Conservation (phyloP, 208 protist genomes). For the Wallacemonas sp. region DNA sequence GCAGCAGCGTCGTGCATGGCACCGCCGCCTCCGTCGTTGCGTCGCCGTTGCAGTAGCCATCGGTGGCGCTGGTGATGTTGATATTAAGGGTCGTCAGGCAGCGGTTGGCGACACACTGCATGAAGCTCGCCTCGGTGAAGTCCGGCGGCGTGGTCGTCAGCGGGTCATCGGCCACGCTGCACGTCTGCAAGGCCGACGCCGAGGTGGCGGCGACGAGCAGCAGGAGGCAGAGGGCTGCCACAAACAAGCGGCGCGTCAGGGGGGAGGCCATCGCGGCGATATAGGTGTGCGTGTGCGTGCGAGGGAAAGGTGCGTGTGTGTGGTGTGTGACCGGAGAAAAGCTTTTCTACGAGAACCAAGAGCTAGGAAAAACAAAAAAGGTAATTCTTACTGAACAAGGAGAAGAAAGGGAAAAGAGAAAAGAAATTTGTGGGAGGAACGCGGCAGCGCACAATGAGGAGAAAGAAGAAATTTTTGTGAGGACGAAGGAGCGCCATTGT, state of each 20-base stretch:
- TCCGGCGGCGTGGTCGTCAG: slow-evolving; percentile 16
- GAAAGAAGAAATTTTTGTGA: too few relatives aligned
- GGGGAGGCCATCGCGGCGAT: slow-evolving; percentile 9
- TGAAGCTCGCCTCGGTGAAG: slow-evolving; percentile 20
- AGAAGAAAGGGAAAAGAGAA: not conserved
- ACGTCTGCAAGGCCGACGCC: slow-evolving; percentile 21
- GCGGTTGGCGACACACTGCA: slow-evolving; percentile 30
- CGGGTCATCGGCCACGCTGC: slow-evolving; percentile 24
- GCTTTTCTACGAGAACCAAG: not conserved
- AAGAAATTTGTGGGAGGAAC: too few relatives aligned
- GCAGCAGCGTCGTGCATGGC: slow-evolving; percentile 24
- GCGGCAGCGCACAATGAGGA: too few relatives aligned
- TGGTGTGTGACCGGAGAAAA: not conserved
- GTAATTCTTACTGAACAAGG: not conserved
- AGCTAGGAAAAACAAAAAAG: slow-evolving; percentile 1
- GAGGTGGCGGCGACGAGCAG: not conserved
- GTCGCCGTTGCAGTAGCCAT: slow-evolving; percentile 38
- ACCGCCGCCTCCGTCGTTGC: slow-evolving; percentile 29
- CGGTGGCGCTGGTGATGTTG: slow-evolving; percentile 17
- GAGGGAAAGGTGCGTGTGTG: not conserved
- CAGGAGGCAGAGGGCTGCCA: not conserved
- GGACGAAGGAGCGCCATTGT: too few relatives aligned
- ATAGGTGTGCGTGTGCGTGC: too few relatives aligned
- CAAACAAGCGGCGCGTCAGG: not conserved
- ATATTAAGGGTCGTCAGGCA: slow-evolving; percentile 29